Percentiles rank a stretch among this genome's conserved stretches.
These are phyloP conservation scores for Apiospora hydei DNA, from an alignment of 2,329 filamentous ascomycete genomes.

Conservation along the genomic window DNA sequence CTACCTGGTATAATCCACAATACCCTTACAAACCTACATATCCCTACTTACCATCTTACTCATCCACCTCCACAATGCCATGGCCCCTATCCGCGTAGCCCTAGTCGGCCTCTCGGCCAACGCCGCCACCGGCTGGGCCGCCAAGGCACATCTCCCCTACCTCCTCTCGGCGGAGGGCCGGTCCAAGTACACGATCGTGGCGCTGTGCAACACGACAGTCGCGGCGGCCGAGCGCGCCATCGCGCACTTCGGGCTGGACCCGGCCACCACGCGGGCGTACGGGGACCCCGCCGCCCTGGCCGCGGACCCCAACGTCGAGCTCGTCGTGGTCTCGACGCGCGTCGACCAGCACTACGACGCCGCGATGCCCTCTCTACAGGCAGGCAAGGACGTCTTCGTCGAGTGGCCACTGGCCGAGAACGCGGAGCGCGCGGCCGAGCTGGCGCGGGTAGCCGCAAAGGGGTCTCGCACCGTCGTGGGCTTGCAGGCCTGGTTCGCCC, in stretches of 20 bases:
- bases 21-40: not conserved
- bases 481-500: slow-evolving; percentile 55
- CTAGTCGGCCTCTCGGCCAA: slow-evolving; percentile 62
- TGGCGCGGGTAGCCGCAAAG: slow-evolving; percentile 43
- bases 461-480: slow-evolving; percentile 53
- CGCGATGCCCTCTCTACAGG: slow-evolving; percentile 52
- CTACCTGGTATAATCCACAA: not conserved
- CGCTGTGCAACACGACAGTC: slow-evolving; percentile 56
- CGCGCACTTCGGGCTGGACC: slow-evolving; percentile 46
- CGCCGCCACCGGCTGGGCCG: slow-evolving; percentile 60
- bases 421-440: slow-evolving; percentile 46
- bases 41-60: not conserved
- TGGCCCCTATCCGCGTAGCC: slow-evolving; percentile 60
- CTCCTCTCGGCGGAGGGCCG: slow-evolving; percentile 54
- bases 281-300: slow-evolving; percentile 56
- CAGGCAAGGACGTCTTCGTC: slow-evolving; percentile 59
- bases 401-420: slow-evolving; percentile 65
- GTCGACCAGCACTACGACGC: slow-evolving; percentile 59
- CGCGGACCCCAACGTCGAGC: slow-evolving; percentile 55
- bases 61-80: slow-evolving; percentile 29
- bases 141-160: slow-evolving; percentile 63
- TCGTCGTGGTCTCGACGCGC: slow-evolving; percentile 60
- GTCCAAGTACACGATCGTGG: slow-evolving; percentile 54
- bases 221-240: slow-evolving; percentile 53
- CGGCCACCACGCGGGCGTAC: slow-evolving; percentile 52